Percentiles rank a stretch among this genome's conserved stretches.
phyloP scores from a whole-genome alignment of 495 filamentous ascomycete genomes.

The Penicillium ucsense region DNA sequence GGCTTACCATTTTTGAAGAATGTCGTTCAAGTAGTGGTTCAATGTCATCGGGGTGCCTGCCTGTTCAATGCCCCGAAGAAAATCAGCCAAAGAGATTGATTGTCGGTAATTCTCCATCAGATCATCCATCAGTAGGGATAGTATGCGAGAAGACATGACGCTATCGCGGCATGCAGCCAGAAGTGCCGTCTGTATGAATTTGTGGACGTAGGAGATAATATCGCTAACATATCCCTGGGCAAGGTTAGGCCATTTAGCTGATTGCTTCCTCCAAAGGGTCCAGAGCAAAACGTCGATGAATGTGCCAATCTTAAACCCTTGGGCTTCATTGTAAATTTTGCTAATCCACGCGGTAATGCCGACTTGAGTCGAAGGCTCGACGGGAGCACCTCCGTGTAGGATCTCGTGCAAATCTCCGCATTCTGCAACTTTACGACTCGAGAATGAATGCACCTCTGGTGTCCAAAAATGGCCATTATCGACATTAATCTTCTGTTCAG shows the following conservation, averaged over 20 bases:
- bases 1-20: constrained; percentile 32
- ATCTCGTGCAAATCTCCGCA: constrained; percentile 18
- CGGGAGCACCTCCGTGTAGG: constrained; percentile 2
- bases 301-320: constrained; percentile 30
- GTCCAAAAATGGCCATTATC: background rate
- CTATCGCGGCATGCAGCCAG: constrained; percentile 26
- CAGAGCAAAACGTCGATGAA: constrained; percentile 32
- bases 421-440: background rate
- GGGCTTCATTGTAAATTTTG: constrained; percentile 15
- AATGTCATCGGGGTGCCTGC: constrained; percentile 35
- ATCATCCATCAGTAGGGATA: constrained; percentile 31
- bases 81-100: constrained; percentile 29
- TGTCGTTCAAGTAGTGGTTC: constrained; percentile 45
- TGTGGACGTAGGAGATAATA: constrained; percentile 35
- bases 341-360: constrained; percentile 27
- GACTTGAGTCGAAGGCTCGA: background rate
- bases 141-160: constrained; percentile 26
- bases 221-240: constrained; percentile 37
- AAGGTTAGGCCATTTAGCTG: constrained; percentile 41
- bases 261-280: constrained; percentile 44
- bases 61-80: constrained; percentile 42
- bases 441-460: background rate
- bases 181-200: constrained; percentile 35
- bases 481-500: background rate
- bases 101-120: constrained; percentile 33